phyloP scores from a whole-genome alignment of 345 rosid genomes.

The Eucalyptus curtisii region DNA sequence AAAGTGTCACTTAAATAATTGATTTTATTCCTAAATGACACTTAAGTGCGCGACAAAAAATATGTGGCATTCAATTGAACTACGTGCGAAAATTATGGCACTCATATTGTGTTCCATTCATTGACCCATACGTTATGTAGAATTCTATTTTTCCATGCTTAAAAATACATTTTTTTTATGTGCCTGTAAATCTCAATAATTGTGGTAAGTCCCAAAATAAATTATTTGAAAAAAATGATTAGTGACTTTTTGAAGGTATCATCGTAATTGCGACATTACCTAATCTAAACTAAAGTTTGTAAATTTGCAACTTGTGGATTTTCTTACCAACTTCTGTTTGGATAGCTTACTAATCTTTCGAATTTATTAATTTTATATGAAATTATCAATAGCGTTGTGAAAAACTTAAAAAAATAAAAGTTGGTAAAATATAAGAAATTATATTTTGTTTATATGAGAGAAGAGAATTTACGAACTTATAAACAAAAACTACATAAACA shows the following conservation, averaged over 20 bases:
- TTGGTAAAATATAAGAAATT: background rate
- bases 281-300: background rate
- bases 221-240: background rate
- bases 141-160: background rate
- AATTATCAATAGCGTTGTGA: background rate
- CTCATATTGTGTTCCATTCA: too few relatives aligned
- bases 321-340: background rate
- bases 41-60: rapidly evolving
- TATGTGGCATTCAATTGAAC: too few relatives aligned
- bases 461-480: background rate
- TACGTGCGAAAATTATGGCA: too few relatives aligned
- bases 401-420: background rate
- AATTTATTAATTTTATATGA: background rate
- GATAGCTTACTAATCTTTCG: background rate
- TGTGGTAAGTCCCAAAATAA: background rate
- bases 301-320: background rate
- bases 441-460: background rate
- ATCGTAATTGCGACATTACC: background rate
- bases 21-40: too few relatives aligned
- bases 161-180: background rate
- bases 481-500: background rate
- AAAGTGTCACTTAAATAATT: too few relatives aligned
- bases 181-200: background rate
- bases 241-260: background rate
- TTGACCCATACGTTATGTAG: background rate